Conservation (phyloP, 1,139 yeast species). For the Hansenula anomala region DNA sequence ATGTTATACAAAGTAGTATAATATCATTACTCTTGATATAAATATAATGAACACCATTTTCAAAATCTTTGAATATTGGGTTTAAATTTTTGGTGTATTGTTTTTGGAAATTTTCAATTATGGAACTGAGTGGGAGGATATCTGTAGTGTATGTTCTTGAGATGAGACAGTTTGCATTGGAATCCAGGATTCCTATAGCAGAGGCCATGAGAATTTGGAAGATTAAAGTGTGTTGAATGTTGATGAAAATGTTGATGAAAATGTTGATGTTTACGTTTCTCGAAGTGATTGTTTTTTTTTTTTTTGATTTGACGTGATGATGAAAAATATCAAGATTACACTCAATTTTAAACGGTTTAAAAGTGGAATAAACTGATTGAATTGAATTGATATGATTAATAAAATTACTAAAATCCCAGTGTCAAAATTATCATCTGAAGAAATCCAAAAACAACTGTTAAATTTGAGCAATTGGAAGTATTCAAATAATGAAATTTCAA, state of each 20-base stretch:
- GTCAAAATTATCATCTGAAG: background rate
- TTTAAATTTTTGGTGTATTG: too few species aligned
- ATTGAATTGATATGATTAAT: conserved; percentile 3
- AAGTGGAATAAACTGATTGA: too few species aligned
- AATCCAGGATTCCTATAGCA: conserved; percentile 20
- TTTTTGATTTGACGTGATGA: too few species aligned
- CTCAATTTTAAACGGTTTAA: too few species aligned
- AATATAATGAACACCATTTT: conserved; percentile 47
- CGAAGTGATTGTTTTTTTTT: too few species aligned
- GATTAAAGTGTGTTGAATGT: too few species aligned
- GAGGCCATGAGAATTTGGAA: conserved; percentile 11
- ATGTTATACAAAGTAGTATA: conserved; percentile 39
- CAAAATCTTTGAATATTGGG: conserved; percentile 35
- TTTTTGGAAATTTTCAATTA: conserved; percentile 31
- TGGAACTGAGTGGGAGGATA: conserved; percentile 4
- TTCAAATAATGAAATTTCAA: conserved; percentile 14
- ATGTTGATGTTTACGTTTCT: too few species aligned
- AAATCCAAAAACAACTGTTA: background rate
- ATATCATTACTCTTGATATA: conserved; percentile 54
- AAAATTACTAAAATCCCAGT: background rate
- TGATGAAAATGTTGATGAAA: too few species aligned
- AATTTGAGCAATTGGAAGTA: conserved; percentile 4
- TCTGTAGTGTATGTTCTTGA: conserved; percentile 15
- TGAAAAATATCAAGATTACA: too few species aligned
- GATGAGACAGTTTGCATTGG: conserved; percentile 16